Conservation (phyloP, 2,329 filamentous ascomycete species). For the Penicillium carneum region DNA sequence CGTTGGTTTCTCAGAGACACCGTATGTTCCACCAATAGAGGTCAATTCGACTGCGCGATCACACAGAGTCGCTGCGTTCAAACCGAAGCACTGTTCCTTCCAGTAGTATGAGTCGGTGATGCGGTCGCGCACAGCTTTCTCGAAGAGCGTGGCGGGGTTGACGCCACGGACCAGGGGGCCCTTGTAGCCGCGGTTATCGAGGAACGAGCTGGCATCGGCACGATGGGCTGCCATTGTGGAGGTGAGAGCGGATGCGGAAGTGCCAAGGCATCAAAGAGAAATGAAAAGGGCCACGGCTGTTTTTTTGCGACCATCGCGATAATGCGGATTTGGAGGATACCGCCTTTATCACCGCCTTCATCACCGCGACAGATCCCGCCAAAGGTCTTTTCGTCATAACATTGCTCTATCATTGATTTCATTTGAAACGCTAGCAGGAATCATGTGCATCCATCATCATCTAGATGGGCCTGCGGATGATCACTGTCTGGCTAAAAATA, state of each 20-base stretch:
- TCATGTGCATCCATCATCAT: not conserved
- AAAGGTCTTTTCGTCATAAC: not conserved
- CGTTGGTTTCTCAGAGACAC: slow-evolving; percentile 81
- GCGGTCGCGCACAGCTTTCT: slow-evolving; percentile 92
- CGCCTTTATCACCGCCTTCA: slow-evolving; percentile 7
- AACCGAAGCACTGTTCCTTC: slow-evolving; percentile 97
- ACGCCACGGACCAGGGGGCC: slow-evolving; percentile 82
- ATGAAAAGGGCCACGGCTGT: slow-evolving; percentile 7
- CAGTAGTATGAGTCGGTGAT: slow-evolving; percentile 96
- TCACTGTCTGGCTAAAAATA: not conserved
- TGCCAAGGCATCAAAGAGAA: slow-evolving; percentile 8
- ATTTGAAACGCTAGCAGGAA: not conserved
- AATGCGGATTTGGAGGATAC: slow-evolving; percentile 2
- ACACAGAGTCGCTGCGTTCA: slow-evolving; percentile 81
- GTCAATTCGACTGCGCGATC: slow-evolving; percentile 85
- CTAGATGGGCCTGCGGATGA: not conserved
- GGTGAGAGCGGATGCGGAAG: slow-evolving; percentile 6
- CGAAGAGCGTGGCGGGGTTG: slow-evolving; percentile 93
- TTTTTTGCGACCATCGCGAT: slow-evolving; percentile 8
- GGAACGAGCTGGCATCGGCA: slow-evolving; percentile 77
- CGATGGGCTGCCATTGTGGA: slow-evolving; percentile 64
- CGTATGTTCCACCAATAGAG: slow-evolving; percentile 88
- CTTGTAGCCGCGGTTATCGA: slow-evolving; percentile 87
- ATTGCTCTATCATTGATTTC: not conserved
- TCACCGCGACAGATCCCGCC: too few species aligned